Evolutionary conservation across 202 grass and related monocot species (phyloP), one percentile per base, ranked within the genome.

Genomic region (Bolboschoenoplectus hybrid): DNA sequence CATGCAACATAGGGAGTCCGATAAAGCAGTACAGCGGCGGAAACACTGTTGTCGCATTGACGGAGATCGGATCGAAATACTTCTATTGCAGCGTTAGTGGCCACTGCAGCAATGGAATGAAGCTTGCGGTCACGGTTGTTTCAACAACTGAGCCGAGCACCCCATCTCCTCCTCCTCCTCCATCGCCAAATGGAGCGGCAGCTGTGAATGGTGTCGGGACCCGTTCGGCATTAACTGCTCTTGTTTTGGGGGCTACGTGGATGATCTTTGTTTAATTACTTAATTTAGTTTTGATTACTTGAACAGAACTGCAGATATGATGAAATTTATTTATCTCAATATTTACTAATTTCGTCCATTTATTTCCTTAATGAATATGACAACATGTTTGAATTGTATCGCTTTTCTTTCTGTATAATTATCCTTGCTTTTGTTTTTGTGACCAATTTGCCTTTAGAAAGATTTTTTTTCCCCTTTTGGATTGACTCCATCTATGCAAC

Each of bases 21-120:
- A 1, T 67, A 34, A 81, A 58, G 11, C 41, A 62, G 61, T 87
- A 93, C 81, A 9, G 0, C 0, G 40, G 74, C 60, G 91, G 91
- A 51, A 58, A 11, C 56, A 88, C 86, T 38, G 51, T 49, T 57
- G 0, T 93, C n/a, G 53, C 66, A 66, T 70, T 93, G 80, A 64
- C 80, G 5, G 56, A 64, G 80, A 51, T 34, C 19, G 80, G 58
- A 26, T 63, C 55, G 2, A 36, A 32, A 47, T 82, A 64, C 83
- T 91, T 91, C 68, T 78, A 63, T 1, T 91, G 89, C 83, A 66
- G 60, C 7, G 0, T 81, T 44, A 63, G 2, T 0, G 53, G 72
- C 26, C 89, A 91, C 82, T 91, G 89, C 89, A 63, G 11, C 68
- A 17, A 14, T 4, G 86, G 89, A 0, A 85, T 88, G 86, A 91